These are phyloP conservation scores for Epichloe hybrida DNA, from an alignment of 2,329 filamentous ascomycete genomes.

Conservation along the genomic window DNA sequence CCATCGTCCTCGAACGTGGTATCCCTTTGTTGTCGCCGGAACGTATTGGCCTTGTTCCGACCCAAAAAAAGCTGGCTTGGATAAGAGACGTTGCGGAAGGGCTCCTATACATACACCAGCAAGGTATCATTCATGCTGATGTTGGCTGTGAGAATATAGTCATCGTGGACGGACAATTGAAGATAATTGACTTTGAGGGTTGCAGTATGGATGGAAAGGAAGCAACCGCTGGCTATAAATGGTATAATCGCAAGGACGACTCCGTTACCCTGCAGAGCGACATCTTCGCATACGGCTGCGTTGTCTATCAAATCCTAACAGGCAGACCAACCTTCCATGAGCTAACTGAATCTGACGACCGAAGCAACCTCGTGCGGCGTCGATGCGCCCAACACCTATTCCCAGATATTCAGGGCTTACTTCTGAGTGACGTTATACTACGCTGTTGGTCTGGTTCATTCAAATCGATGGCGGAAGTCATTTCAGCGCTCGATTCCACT, in stretches of 20 bases:
- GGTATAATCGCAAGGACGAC: background rate
- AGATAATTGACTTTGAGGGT: background rate
- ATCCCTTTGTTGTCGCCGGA: background rate
- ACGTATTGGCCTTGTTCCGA: background rate
- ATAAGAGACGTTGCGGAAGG: background rate
- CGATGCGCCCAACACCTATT: background rate
- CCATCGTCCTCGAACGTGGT: background rate
- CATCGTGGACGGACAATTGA: background rate
- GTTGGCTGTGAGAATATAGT: background rate
- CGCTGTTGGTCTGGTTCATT: background rate
- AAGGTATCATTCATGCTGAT: background rate
- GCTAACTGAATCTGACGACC: background rate
- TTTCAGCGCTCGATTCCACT: background rate
- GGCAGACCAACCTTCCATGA: background rate
- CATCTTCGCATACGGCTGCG: background rate
- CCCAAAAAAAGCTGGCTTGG: background rate
- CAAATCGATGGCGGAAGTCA: background rate
- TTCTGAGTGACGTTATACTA: background rate
- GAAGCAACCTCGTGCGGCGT: background rate
- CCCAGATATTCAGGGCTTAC: background rate
- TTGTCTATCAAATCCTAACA: background rate
- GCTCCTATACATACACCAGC: background rate
- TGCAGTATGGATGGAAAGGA: background rate
- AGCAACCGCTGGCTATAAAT: background rate
- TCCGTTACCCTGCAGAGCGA: background rate